Conservation (phyloP, 176 grass and related monocot genomes). For the Poa annua region DNA sequence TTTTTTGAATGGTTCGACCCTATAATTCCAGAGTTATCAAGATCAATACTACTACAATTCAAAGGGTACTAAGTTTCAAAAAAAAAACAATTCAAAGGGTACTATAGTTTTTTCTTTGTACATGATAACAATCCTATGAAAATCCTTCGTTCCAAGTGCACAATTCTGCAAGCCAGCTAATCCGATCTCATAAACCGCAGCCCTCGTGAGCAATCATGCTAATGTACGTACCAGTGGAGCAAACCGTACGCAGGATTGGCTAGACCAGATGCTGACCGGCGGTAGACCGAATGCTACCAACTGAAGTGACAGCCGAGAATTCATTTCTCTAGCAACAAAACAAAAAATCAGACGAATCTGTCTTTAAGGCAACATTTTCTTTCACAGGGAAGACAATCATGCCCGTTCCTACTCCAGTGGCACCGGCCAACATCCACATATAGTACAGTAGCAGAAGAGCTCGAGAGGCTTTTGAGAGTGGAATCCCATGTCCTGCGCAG, state of each 20-base stretch:
- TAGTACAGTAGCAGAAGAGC: neutral
- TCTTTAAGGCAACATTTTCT: constrained; percentile 23
- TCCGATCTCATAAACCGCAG: no score
- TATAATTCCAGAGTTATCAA: no score
- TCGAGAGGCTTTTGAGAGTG: constrained; percentile 12
- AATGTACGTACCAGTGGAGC: neutral
- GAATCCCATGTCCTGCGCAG: constrained; percentile 33
- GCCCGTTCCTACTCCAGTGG: constrained; percentile 18
- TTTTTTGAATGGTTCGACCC: no score
- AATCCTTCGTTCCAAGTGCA: no score
- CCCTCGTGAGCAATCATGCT: neutral
- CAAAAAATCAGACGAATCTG: constrained; percentile 12
- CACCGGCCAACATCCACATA: constrained; percentile 27
- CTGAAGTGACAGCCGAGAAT: neutral
- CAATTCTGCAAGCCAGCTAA: no score
- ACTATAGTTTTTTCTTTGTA: no score
- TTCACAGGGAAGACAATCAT: neutral
- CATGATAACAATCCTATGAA: no score
- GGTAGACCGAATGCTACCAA: neutral
- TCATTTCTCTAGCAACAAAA: constrained; percentile 12
- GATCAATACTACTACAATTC: no score
- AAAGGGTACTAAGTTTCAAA: no score
- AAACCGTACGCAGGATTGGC: neutral
- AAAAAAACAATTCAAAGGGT: no score
- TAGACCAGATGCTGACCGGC: constrained; percentile 28